Evolutionary conservation across 768 basidiomycete species (phyloP).

Genomic region (Suillus paluster): DNA sequence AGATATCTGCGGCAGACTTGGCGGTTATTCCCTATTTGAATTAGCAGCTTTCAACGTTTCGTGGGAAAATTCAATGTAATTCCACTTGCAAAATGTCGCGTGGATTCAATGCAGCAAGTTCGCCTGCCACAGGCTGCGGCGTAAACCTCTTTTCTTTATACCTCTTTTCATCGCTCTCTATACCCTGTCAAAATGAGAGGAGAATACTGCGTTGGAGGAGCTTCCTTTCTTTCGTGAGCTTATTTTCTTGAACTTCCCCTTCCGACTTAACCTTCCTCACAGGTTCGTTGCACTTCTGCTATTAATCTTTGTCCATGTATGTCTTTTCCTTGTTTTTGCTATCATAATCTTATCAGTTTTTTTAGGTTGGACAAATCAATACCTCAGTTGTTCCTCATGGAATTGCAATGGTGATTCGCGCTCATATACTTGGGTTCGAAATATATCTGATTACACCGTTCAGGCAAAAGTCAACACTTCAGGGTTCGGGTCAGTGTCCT

Average conservation of each 20-base stretch:
- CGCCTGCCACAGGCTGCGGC: conserved; percentile 22
- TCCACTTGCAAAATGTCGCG: conserved; percentile 15
- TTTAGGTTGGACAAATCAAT: conserved; percentile 82
- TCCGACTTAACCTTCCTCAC: conserved; percentile 17
- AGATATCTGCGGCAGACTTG: conserved; percentile 16
- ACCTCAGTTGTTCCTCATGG: conserved; percentile 71
- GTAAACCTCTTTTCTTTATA: conserved; percentile 17
- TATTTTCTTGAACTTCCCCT: conserved; percentile 9
- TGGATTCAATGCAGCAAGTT: conserved; percentile 22
- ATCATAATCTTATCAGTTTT: conserved; percentile 26
- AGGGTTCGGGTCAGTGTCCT: conserved; percentile 61
- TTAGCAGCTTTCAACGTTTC: conserved; percentile 23
- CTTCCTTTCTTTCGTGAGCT: conserved; percentile 73
- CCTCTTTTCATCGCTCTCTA: conserved; percentile 16
- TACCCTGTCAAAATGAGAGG: conserved; percentile 57
- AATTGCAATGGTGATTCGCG: conserved; percentile 67
- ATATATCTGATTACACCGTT: conserved; percentile 20
- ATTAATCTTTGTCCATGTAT: conserved; percentile 82
- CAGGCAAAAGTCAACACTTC: conserved; percentile 75
- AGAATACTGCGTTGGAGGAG: conserved; percentile 75
- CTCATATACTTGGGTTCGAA: conserved; percentile 10
- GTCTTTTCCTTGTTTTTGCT: conserved; percentile 32
- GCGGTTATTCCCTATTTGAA: conserved; percentile 29
- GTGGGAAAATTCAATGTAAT: conserved; percentile 12
- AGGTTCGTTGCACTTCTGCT: conserved; percentile 49